phyloP scores from a whole-genome alignment of 2,329 filamentous ascomycete genomes.

The Aspergillus spinulosporus region DNA sequence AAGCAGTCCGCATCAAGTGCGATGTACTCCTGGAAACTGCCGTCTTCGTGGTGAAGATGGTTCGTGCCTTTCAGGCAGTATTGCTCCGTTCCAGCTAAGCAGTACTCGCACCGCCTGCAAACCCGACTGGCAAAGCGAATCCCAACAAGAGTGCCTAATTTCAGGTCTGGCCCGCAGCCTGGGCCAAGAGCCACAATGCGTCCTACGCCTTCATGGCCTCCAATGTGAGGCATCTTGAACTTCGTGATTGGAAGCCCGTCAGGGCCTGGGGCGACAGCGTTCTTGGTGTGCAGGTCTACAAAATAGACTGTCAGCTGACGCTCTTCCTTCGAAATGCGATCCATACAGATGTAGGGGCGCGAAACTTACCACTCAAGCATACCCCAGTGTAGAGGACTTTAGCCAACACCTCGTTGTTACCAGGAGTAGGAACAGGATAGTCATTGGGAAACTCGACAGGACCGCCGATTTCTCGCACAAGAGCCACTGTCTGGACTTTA shows the following conservation, averaged over 20 bases:
- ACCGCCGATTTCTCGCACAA: constrained; percentile 44
- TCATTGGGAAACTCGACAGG: constrained; percentile 43
- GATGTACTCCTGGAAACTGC: constrained; percentile 49
- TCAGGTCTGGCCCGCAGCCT: constrained; percentile 31
- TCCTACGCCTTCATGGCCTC: constrained; percentile 49
- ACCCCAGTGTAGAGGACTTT: constrained; percentile 49
- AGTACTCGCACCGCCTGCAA: constrained; percentile 47
- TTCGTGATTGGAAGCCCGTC: constrained; percentile 45
- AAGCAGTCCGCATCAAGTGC: constrained; percentile 48
- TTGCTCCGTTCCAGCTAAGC: constrained; percentile 43
- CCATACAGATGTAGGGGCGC: no score
- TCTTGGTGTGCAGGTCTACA: constrained; percentile 44
- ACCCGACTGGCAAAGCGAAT: constrained; percentile 47
- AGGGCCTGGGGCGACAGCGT: constrained; percentile 41
- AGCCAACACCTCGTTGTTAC: constrained; percentile 46
- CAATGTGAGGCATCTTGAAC: constrained; percentile 47
- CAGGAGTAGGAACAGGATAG: constrained; percentile 44
- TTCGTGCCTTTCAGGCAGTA: constrained; percentile 46
- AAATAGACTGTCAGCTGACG: no score
- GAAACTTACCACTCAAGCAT: constrained; percentile 41
- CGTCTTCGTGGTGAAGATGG: constrained; percentile 50
- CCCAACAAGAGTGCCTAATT: constrained; percentile 45
- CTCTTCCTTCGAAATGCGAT: not conserved
- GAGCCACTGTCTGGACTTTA: constrained; percentile 41
- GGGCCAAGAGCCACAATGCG: constrained; percentile 43